Base-by-base conservation (phyloP, 2,329 filamentous ascomycete genomes). In the Fragosphaeria purpurea region DNA sequence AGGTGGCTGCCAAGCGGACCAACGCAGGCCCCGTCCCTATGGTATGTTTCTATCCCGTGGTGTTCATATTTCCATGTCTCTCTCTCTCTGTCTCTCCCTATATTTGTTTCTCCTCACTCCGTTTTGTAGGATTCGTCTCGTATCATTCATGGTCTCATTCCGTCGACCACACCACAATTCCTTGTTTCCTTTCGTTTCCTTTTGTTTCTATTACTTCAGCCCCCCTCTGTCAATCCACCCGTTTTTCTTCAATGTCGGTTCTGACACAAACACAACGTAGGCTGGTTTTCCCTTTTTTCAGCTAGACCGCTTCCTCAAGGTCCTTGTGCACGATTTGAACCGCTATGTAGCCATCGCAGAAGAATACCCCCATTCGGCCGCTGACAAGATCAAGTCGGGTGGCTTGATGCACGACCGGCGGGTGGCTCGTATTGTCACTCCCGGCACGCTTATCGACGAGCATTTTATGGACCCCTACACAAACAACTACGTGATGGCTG, bases 381-480 rank as follows among this genome's bases (percentile, higher is more conserved):
- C 82, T 4, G 80, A 80, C 50, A 88, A 80, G 66, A 70, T 84
- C 56, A 91, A 84, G 62, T 77, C 81, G 22, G 87, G 87, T 11
- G 88, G 88, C 4, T 70, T 91, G 56, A 74, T 91, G 72, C 94
- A 93, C 64, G 86, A 94, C 63, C 84, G 93, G 32, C 82, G 75
- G 58, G 88, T 98, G 11, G 80, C 87, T 13, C 83, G 93, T 51
- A 84, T 98, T 58, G 82, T 98, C 61, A 97, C 93, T 1, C 89
- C 93, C 1, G 93, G 93, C 22, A 98, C 93, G 1, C 73, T 98
- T 49, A 95, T 98, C 57, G 93, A 98, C 66, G 93, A 98, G 68
- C 90, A 89, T 60, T 98, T 97, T 65, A 89, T 98, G 74, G 88
- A 97, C 63, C 88, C 89, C 1, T 91, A 86, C 63, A 82, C 87